Evolutionary conservation across 2,329 filamentous ascomycete genomes (phyloP), one percentile per base, ranked within the genome.

Genomic region (Neofusicoccum cordaticola): DNA sequence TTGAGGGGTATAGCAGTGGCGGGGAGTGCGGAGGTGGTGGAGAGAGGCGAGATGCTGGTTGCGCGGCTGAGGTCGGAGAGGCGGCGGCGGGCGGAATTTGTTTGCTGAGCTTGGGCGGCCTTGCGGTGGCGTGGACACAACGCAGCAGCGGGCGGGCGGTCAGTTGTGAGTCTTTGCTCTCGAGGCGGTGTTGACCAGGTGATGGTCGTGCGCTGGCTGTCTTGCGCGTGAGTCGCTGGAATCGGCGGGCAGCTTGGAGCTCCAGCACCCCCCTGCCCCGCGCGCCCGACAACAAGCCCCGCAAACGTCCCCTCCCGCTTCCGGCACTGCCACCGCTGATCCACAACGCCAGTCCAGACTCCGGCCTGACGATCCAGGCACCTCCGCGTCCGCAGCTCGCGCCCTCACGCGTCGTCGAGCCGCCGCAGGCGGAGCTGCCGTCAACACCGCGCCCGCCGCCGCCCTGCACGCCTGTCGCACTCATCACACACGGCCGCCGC

Each of bases 171-270:
- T 60, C 42, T 42, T 47, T 58, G 53, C 41, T 57, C 17, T 42
- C 52, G 52, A 42, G 52, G 52, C 52, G 52, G 53, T 58, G 56
- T 60, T 60, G 31, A 45, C 52, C 52, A 44, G 52, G 52, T 44
- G 52, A 57, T 57, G 52, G 52, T 34, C 56, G 53, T 60, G 56
- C 56, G 56, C 56, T 47, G 56, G 56, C 56, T 37, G 52, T 31
- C 19, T 57, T 31, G 52, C 52, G 37, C 52, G 50, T 52, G 50
- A 52, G 50, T 37, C 27, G 50, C 15, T 15, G n/a, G 47, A 51
- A n/a, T 9, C 19, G 17, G 50, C 34, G n/a, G 56, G 39, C 27
- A 60, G 56, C 56, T 60, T 37, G 41, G n/a, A 60, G 56, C 56
- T 60, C 31, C 17, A 47, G 56, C 41, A 19, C 6, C 19, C 31